A percentile compares a stretch with the other conserved stretches of the same genome.
These are phyloP conservation scores for Neurospora africana DNA, from an alignment of 495 filamentous ascomycete genomes.

Conservation along the genomic window DNA sequence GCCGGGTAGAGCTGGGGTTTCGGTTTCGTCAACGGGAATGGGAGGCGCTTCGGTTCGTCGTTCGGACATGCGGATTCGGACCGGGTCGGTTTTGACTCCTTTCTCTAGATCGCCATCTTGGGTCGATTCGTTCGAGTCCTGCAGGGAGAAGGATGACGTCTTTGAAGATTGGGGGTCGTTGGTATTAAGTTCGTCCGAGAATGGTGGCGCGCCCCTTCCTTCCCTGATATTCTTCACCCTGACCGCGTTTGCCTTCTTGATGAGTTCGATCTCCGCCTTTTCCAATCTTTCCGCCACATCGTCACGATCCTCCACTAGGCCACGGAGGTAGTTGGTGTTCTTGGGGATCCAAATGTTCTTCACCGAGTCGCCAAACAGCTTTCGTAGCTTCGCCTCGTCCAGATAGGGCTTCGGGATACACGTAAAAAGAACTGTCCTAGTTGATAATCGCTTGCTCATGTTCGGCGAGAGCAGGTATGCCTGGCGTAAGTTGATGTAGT, in stretches of 20 bases:
- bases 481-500: slow-evolving; percentile 58
- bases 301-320: slow-evolving; percentile 50
- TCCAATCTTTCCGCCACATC: slow-evolving; percentile 51
- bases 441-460: slow-evolving; percentile 55
- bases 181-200: slow-evolving; percentile 22
- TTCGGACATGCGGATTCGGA: neutral
- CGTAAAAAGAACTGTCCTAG: slow-evolving; percentile 59
- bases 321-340: slow-evolving; percentile 44
- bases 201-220: neutral
- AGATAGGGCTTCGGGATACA: slow-evolving; percentile 52
- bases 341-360: slow-evolving; percentile 52
- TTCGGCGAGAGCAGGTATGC: slow-evolving; percentile 60
- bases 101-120: neutral
- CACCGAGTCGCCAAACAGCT: slow-evolving; percentile 50
- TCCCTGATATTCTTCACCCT: slow-evolving; percentile 37
- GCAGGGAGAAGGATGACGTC: slow-evolving; percentile 4
- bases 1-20: neutral
- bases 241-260: slow-evolving; percentile 47
- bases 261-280: slow-evolving; percentile 54
- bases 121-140: neutral
- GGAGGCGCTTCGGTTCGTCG: neutral
- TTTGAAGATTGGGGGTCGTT: slow-evolving; percentile 1
- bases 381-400: slow-evolving; percentile 43
- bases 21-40: neutral
- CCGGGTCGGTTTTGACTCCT: neutral